Base-by-base conservation (phyloP, 257 asterid genomes). In the Osmanthus fragrans region DNA sequence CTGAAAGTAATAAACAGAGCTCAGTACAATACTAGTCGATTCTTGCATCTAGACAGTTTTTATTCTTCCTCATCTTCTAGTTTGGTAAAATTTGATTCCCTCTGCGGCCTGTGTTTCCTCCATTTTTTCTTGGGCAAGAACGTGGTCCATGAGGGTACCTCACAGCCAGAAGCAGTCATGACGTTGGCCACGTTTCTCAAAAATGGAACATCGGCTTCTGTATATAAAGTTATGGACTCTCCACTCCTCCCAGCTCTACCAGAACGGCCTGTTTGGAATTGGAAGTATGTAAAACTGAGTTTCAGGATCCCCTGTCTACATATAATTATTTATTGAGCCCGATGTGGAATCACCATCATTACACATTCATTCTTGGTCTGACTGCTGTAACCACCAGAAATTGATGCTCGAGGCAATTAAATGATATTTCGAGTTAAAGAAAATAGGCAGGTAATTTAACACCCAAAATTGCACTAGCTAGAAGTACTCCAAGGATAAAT, bases 181-280 rank as follows among this genome's bases (percentile, higher is more conserved):
- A 93, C 97, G 36, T 93, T 93, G 7, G 98, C 98, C 75, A 93
- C 84, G 77, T 91, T 93, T 71, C 91, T 73, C 73, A 93, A 70
- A 73, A 85, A 89, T 0, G 89, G 92, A 60, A 87, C 89, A 79
- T 94, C 99, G 1, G 95, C 90, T 81, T 92, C 97, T 0, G 96
- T 90, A 75, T 92, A 92, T 3, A 94, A 82, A 0, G 97, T 94
- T 30, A 30, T 30, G 32, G 32, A 30, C 32, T 92, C 95, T 40
- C 97, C 99, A 6, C 84, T 90, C 87, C 97, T 89, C 47, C 97
- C 98, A 15, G 99, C 99, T 76, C 99, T 85, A 70, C 98, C 98
- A 32, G 89, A 83, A 49, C 96, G 97, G 27, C 98, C 98, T 93
- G 75, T 67, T 81, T 11, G 7, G 66, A 54, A 71, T 81, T 11